Percentiles rank a stretch among this genome's conserved stretches.
These are phyloP conservation scores for Oryza australiensis DNA, from an alignment of 176 grass and related monocot species.

Conservation along the genomic window DNA sequence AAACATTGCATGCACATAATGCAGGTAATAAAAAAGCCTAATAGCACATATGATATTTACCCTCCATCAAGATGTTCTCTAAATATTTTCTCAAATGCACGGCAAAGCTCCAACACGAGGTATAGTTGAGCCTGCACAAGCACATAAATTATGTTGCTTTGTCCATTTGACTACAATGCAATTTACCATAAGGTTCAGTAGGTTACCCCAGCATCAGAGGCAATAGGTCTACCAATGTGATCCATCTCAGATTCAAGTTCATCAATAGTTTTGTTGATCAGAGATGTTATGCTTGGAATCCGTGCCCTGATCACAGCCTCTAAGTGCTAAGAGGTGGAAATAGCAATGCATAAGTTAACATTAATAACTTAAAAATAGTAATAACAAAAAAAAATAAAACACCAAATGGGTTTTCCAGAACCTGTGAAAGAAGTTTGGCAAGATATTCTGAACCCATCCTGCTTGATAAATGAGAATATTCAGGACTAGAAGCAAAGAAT, in stretches of 20 bases:
- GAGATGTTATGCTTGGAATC: conserved; percentile 85
- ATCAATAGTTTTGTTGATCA: conserved; percentile 96
- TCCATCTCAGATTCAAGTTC: conserved; percentile 95
- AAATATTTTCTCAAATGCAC: conserved; percentile 95
- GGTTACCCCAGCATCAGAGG: conserved; percentile 78
- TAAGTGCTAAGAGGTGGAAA: conserved; percentile 62
- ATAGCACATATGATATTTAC: conserved; percentile 45
- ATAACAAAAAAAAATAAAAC: background rate
- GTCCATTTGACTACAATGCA: background rate
- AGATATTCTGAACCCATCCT: conserved; percentile 97
- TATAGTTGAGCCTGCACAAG: conserved; percentile 82
- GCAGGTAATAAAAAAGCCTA: conserved; percentile 11
- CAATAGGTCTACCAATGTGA: conserved; percentile 84
- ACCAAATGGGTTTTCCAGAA: conserved; percentile 21
- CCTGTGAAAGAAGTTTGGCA: conserved; percentile 83
- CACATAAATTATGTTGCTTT: conserved; percentile 19
- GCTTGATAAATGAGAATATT: conserved; percentile 77
- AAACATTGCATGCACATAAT: background rate
- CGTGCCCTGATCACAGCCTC: conserved; percentile 84
- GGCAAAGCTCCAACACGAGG: conserved; percentile 88
- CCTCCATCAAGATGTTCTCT: conserved; percentile 99
- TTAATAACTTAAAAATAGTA: background rate
- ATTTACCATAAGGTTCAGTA: conserved; percentile 33
- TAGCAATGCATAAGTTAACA: conserved; percentile 26
- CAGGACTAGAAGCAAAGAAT: conserved; percentile 76